Evolutionary conservation across 2,329 filamentous ascomycete species (phyloP).

Genomic region (Apiospora sp.): DNA sequence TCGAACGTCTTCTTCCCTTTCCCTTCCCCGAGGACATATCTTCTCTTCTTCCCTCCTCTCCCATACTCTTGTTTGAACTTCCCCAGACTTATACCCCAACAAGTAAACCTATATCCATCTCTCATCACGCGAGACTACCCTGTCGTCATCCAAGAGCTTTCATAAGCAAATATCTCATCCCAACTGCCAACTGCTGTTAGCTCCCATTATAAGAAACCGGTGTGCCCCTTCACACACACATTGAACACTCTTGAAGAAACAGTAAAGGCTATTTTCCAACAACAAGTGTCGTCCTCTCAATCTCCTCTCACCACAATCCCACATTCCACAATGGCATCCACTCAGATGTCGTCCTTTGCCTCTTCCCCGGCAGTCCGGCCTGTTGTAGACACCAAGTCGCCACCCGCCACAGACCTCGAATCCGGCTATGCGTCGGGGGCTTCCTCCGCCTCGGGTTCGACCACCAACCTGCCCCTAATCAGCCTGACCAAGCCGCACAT

Average conservation of each 20-base stretch:
- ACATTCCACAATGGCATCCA: constrained; percentile 41
- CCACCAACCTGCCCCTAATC: constrained; percentile 73
- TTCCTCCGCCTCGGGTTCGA: constrained; percentile 68
- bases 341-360: constrained; percentile 49
- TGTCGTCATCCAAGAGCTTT: constrained; percentile 19
- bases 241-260: constrained; percentile 3
- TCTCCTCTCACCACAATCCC: neutral
- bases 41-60: constrained; percentile 11
- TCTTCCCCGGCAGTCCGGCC: constrained; percentile 46
- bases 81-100: constrained; percentile 19
- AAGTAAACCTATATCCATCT: neutral
- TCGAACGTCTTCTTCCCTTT: neutral
- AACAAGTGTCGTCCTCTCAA: neutral
- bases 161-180: constrained; percentile 4
- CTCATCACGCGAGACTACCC: neutral
- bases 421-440: constrained; percentile 82
- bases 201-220: neutral
- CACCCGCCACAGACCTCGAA: constrained; percentile 61
- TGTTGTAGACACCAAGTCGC: constrained; percentile 51
- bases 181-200: neutral
- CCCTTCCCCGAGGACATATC: constrained; percentile 1
- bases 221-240: constrained; percentile 15
- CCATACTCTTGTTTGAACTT: constrained; percentile 11
- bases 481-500: constrained; percentile 89
- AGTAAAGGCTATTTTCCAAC: neutral